These are phyloP conservation scores for Aquilaria sinensis DNA, from an alignment of 345 rosid species.

Conservation along the genomic window DNA sequence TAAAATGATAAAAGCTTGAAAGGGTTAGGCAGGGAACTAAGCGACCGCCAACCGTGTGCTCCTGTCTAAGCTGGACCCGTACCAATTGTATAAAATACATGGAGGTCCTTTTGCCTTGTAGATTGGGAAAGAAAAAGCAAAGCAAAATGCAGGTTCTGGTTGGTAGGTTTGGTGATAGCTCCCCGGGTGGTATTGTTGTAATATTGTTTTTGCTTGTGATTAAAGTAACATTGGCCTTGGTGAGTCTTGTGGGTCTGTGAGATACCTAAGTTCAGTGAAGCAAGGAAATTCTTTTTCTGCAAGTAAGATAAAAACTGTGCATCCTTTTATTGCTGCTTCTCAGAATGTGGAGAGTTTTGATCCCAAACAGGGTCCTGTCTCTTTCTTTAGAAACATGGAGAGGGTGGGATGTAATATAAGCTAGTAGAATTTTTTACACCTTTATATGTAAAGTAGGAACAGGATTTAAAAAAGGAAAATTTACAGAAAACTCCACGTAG, in stretches of 20 bases:
- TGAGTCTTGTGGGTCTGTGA: conserved; percentile 10
- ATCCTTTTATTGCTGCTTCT: conserved; percentile 1
- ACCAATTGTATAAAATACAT: conserved; percentile 13
- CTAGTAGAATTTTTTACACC: too few species aligned
- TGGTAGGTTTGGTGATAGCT: conserved; percentile 29
- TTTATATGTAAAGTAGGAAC: too few species aligned
- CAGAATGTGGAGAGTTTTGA: background rate
- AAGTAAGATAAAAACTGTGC: background rate
- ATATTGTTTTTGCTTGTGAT: conserved; percentile 24
- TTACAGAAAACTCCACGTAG: too few species aligned
- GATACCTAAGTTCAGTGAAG: conserved; percentile 13
- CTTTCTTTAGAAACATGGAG: background rate
- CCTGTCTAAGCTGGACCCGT: conserved; percentile 19
- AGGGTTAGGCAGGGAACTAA: conserved; percentile 4
- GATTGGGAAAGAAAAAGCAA: conserved; percentile 24
- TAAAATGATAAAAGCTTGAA: background rate
- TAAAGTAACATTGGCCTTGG: conserved; percentile 23
- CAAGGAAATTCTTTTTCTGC: conserved; percentile 13
- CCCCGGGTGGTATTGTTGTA: conserved; percentile 23
- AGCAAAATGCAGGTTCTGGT: conserved; percentile 24
- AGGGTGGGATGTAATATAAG: background rate
- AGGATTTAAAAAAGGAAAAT: too few species aligned
- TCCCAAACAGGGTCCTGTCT: too few species aligned
- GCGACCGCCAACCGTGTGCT: conserved; percentile 5
- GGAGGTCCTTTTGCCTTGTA: conserved; percentile 11